A percentile compares a stretch with the other conserved stretches of the same genome.
Evolutionary conservation across 257 asterid species (phyloP).

Genomic region (Nicotiana tomentosiformis): DNA sequence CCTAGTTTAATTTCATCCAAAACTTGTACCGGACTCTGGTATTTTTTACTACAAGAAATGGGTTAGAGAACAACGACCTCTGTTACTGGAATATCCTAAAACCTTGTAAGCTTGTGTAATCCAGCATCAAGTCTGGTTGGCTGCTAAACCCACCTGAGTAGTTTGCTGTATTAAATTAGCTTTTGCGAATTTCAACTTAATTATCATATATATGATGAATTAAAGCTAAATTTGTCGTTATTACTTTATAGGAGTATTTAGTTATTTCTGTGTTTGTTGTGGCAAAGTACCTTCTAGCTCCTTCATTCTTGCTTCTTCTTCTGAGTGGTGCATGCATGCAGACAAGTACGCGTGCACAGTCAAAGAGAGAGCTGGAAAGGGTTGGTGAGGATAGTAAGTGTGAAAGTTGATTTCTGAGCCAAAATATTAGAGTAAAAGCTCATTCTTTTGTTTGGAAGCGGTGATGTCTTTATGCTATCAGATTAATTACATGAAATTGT

Average conservation of each 20-base stretch:
- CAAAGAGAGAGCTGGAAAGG: slow-evolving; percentile 9
- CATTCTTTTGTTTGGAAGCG: slow-evolving; percentile 3
- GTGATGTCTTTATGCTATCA: too few species aligned
- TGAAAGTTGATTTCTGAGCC: slow-evolving; percentile 20
- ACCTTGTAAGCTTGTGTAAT: background rate
- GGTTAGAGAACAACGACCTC: background rate
- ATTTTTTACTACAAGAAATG: background rate
- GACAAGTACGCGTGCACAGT: background rate
- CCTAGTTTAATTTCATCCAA: background rate
- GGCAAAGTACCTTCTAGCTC: background rate
- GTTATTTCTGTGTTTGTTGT: background rate
- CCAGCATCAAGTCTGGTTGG: background rate
- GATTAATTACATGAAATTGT: too few species aligned
- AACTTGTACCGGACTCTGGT: background rate
- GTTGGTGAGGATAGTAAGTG: slow-evolving; percentile 39
- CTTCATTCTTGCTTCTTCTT: slow-evolving; percentile 5
- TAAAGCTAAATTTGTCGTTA: background rate
- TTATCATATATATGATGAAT: background rate
- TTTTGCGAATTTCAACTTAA: too few species aligned
- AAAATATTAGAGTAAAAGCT: background rate
- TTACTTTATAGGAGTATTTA: background rate
- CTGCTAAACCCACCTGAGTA: background rate
- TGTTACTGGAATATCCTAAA: background rate
- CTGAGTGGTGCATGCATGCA: slow-evolving; percentile 11
- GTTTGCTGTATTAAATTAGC: background rate